Evolutionary conservation across 345 rosid genomes (phyloP).

Genomic region (Eucalyptus pauciflora): DNA sequence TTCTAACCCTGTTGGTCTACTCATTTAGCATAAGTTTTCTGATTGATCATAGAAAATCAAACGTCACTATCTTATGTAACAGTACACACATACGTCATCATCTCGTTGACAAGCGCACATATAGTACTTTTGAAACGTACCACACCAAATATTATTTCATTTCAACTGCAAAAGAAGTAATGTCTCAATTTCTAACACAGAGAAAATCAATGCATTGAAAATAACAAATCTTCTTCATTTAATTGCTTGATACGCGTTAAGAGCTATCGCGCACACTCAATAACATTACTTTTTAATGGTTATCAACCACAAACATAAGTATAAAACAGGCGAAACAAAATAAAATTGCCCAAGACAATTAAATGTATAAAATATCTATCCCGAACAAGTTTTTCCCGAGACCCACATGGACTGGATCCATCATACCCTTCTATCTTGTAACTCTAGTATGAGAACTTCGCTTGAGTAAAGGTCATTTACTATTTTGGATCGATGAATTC

Average conservation of each 20-base stretch:
- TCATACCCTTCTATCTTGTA: accelerated
- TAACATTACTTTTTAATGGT: background rate
- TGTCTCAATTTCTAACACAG: background rate
- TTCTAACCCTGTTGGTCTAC: background rate
- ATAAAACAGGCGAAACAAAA: accelerated
- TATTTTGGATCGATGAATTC: accelerated
- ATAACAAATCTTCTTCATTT: background rate
- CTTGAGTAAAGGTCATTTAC: background rate
- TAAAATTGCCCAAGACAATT: background rate
- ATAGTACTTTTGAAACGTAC: background rate
- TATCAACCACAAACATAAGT: background rate
- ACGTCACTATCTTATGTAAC: background rate
- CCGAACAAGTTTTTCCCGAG: background rate
- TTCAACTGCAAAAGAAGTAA: background rate
- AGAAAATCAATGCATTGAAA: background rate
- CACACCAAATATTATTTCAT: background rate
- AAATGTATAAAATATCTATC: background rate
- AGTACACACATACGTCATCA: background rate
- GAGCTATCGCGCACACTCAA: background rate
- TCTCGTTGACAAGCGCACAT: background rate
- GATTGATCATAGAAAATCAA: background rate
- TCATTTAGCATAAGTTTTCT: background rate
- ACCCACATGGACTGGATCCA: background rate
- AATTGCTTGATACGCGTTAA: background rate
- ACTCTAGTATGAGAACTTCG: accelerated